phyloP scores from a whole-genome alignment of 2,329 filamentous ascomycete species.

The Fusarium fujikuroi region DNA sequence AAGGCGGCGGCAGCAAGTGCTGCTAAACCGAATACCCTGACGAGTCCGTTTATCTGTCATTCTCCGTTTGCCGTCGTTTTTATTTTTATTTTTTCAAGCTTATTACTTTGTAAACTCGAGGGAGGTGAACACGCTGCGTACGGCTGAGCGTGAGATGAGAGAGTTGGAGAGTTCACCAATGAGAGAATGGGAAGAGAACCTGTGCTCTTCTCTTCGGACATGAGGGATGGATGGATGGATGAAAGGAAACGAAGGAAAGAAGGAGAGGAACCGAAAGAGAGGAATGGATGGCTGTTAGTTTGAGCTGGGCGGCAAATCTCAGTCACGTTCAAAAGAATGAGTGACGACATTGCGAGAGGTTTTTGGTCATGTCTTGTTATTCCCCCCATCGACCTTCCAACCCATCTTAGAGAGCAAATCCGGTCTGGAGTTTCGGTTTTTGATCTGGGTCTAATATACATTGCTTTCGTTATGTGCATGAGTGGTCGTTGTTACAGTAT shows the following conservation, averaged over 20 bases:
- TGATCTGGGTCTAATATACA: slow-evolving; percentile 57
- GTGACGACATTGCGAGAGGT: slow-evolving; percentile 34
- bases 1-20: slow-evolving; percentile 74
- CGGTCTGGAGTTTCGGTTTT: slow-evolving; percentile 61
- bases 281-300: slow-evolving; percentile 27
- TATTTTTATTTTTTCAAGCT: slow-evolving; percentile 41
- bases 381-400: slow-evolving; percentile 40
- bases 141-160: slow-evolving; percentile 26
- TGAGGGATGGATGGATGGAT: slow-evolving; percentile 13
- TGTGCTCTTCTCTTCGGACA: not conserved
- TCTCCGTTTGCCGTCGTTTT: slow-evolving; percentile 36
- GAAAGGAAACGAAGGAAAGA: slow-evolving; percentile 23
- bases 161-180: slow-evolving; percentile 30
- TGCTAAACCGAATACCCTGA: slow-evolving; percentile 64
- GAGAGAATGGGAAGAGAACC: slow-evolving; percentile 22
- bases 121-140: slow-evolving; percentile 21
- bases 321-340: slow-evolving; percentile 35
- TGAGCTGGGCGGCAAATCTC: slow-evolving; percentile 36
- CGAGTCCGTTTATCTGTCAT: slow-evolving; percentile 34
- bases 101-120: slow-evolving; percentile 40
- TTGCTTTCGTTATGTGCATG: slow-evolving; percentile 44
- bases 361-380: slow-evolving; percentile 44
- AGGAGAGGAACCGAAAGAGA: slow-evolving; percentile 23
- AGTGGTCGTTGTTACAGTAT: slow-evolving; percentile 17
- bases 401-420: slow-evolving; percentile 54